Conservation (phyloP, 441 rosid species). For the Macaranga tanarius region DNA sequence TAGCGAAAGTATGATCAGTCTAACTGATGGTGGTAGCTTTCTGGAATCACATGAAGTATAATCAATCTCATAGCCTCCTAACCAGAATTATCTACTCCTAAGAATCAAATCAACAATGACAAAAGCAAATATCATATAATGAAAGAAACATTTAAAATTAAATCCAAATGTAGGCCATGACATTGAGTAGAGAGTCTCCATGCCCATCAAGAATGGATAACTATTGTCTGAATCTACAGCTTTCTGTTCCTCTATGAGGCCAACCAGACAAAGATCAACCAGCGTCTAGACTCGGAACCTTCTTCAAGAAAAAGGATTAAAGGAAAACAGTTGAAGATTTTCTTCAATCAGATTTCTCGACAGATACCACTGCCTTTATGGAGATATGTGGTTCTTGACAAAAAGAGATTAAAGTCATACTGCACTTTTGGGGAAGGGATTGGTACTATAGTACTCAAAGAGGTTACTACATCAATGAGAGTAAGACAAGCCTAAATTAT, state of each 20-base stretch:
- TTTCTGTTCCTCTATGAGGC: no score
- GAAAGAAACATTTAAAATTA: no score
- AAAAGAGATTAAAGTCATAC: neutral
- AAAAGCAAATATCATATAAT: neutral
- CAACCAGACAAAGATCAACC: no score
- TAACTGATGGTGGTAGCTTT: neutral
- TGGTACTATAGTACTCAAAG: no score
- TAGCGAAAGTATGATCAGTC: neutral
- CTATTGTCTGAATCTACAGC: no score
- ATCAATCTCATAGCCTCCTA: neutral
- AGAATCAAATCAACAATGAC: slow-evolving; percentile 10
- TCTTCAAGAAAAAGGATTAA: no score
- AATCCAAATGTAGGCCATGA: no score
- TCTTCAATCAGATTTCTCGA: neutral
- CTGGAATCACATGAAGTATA: neutral
- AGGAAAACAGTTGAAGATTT: neutral
- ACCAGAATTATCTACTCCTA: slow-evolving; percentile 9
- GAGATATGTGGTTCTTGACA: neutral
- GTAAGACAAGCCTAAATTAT: no score
- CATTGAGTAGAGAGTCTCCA: no score
- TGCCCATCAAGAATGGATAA: no score
- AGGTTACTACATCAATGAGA: no score
- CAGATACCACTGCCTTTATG: neutral
- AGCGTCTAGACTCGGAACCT: no score
- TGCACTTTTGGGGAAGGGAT: neutral